phyloP scores from a whole-genome alignment of 306 rosid species.

The Boehmeria nivea region DNA sequence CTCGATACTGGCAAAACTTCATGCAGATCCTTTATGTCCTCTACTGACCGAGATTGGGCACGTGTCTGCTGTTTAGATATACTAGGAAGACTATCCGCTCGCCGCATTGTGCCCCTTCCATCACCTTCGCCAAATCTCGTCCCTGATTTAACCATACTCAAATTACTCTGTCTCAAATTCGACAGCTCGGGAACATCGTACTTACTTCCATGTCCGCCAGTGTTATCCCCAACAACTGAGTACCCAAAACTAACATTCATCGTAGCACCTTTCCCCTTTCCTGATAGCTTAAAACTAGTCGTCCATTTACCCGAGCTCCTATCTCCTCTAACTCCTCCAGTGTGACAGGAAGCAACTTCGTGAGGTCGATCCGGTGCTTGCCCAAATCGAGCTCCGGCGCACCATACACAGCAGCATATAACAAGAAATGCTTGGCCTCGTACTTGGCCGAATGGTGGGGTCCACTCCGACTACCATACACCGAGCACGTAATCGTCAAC shows the following conservation, averaged over 20 bases:
- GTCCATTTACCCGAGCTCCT: conserved; percentile 75
- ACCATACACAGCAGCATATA: conserved; percentile 60
- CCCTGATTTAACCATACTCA: conserved; percentile 24
- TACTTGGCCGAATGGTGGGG: conserved; percentile 79
- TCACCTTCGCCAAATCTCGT: conserved; percentile 34
- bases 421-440: conserved; percentile 71
- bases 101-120: conserved; percentile 39
- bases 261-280: conserved; percentile 64
- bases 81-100: conserved; percentile 39
- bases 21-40: conserved; percentile 69
- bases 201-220: conserved; percentile 27
- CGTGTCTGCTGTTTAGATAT: conserved; percentile 12
- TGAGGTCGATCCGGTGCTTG: conserved; percentile 79
- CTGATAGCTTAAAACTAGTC: conserved; percentile 69
- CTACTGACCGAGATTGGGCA: conserved; percentile 27
- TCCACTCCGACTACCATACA: conserved; percentile 71
- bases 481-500: conserved; percentile 57
- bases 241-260: conserved; percentile 92
- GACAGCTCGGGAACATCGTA: conserved; percentile 23
- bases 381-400: conserved; percentile 71
- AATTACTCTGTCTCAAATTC: conserved; percentile 29
- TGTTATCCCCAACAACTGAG: conserved; percentile 45
- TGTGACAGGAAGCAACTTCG: conserved; percentile 80
- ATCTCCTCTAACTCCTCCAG: conserved; percentile 83
- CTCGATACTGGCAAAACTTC: conserved; percentile 47